Evolutionary conservation across 176 grass and related monocot species (phyloP), one percentile per base, ranked within the genome.

Genomic region (Triticum monococcum): DNA sequence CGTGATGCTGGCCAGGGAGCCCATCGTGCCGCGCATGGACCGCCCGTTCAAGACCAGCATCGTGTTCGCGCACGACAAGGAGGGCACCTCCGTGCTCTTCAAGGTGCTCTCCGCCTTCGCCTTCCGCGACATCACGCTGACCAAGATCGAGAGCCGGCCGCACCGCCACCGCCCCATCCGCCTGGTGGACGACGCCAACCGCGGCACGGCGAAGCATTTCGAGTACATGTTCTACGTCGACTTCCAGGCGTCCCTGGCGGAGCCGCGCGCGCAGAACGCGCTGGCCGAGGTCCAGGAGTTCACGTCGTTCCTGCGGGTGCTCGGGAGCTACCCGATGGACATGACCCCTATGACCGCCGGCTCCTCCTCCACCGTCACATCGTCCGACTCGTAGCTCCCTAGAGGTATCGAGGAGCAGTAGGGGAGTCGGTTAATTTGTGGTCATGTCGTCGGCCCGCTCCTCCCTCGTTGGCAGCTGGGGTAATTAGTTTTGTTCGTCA

Each of bases 211-310:
- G 24, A 97, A 97, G 84, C 95, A 97, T 90, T 97, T 97, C 83
- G 95, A 97, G 72, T 97, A 97, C 92, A 97, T 97, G 95, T 97
- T 97, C 92, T 97, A 97, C 81, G 72, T 97, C 25, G 95, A 97
- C 85, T 94, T 97, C 87, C 89, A 97, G 86, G 95, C 95, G 0
- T 97, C 95, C 0, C 85, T 97, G 8, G 95, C 95, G 0, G 95
- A 97, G 92, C 79, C 95, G 0, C 84, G 95, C 18, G 95, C 95
- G 52, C 95, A 97, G 86, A 97, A 97, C 79, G 95, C 95, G 41
- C 95, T 97, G 3, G 95, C 88, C 31, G 95, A 97, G 92, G 89
- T 97, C 17, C 95, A 94, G 88, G 95, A 97, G 86, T 97, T 83
- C 95, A 94, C 95, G 24, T 97, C 95, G 1, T 97, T 97, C 83